Conservation (phyloP, 805 yeast species). For the Wickerhamiella lipophila region DNA sequence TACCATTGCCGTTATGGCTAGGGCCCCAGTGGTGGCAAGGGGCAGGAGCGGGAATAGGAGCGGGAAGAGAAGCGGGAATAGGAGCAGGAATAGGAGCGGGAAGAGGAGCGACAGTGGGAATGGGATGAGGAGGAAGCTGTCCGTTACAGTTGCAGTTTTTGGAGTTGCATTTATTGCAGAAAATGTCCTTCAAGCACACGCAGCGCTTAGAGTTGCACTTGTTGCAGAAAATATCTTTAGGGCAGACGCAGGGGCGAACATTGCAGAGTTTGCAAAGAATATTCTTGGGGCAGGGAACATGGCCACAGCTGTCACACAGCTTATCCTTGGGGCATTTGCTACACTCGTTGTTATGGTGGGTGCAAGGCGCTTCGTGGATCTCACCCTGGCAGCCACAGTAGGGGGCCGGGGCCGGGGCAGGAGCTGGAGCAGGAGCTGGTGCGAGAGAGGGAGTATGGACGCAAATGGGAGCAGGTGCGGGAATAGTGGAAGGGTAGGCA, state of each 20-base stretch:
- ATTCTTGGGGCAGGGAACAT: slow-evolving; percentile 6
- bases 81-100: no score
- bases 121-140: no score
- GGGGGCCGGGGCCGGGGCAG: background rate
- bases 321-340: slow-evolving; percentile 4
- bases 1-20: background rate
- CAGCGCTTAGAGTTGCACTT: slow-evolving; percentile 7
- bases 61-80: no score
- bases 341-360: background rate
- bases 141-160: background rate
- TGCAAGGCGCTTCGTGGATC: background rate
- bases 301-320: background rate
- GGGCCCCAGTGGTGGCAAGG: no score
- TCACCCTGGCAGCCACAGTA: background rate
- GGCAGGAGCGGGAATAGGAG: no score
- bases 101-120: no score
- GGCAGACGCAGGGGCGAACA: slow-evolving; percentile 6
- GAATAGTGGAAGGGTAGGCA: background rate
- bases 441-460: background rate
- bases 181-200: slow-evolving; percentile 6
- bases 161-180: slow-evolving; percentile 3
- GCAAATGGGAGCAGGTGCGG: background rate
- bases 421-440: background rate
- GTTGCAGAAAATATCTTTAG: background rate
- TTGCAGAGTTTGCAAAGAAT: slow-evolving; percentile 1